A percentile compares a stretch with the other conserved stretches of the same genome.
Conservation (phyloP, 805 yeast species). For the Blastobotrys mokoenaii region DNA sequence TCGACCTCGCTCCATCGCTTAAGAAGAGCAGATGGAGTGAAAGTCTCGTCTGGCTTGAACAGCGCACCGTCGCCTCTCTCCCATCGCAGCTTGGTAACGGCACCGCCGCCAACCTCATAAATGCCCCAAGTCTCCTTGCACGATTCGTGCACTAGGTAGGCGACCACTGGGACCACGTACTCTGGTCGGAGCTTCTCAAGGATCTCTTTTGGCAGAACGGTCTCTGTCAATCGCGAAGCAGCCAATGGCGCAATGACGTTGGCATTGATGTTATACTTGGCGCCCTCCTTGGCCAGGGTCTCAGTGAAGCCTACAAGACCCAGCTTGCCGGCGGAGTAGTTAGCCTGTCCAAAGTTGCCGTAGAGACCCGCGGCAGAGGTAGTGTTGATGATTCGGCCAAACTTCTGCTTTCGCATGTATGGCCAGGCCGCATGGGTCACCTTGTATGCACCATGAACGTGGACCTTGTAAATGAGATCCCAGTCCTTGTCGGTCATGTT, state of each 20-base stretch:
- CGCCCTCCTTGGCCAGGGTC: constrained; percentile 92
- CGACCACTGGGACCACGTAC: constrained; percentile 85
- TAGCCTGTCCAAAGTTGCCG: constrained; percentile 95
- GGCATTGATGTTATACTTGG: constrained; percentile 68
- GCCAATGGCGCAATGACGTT: constrained; percentile 93
- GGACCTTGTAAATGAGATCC: constrained; percentile 74
- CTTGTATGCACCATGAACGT: constrained; percentile 80
- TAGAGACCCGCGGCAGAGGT: constrained; percentile 95
- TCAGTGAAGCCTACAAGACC: constrained; percentile 89
- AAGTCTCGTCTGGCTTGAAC: constrained; percentile 66
- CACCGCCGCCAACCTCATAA: constrained; percentile 92
- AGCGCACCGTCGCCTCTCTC: constrained; percentile 82
- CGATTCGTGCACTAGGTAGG: constrained; percentile 64
- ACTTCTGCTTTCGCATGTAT: constrained; percentile 70
- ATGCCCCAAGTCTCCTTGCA: constrained; percentile 61
- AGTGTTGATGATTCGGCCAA: constrained; percentile 87
- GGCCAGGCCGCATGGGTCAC: constrained; percentile 91
- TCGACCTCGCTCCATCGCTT: constrained; percentile 53
- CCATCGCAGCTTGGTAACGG: constrained; percentile 88
- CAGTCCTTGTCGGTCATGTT: constrained; percentile 81
- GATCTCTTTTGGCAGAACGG: constrained; percentile 75
- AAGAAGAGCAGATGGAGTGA: constrained; percentile 81
- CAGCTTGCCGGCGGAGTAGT: constrained; percentile 88
- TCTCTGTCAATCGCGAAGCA: constrained; percentile 78
- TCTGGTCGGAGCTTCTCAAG: constrained; percentile 77